Conservation (phyloP, 768 basidiomycete genomes). For the Mycena crocata region DNA sequence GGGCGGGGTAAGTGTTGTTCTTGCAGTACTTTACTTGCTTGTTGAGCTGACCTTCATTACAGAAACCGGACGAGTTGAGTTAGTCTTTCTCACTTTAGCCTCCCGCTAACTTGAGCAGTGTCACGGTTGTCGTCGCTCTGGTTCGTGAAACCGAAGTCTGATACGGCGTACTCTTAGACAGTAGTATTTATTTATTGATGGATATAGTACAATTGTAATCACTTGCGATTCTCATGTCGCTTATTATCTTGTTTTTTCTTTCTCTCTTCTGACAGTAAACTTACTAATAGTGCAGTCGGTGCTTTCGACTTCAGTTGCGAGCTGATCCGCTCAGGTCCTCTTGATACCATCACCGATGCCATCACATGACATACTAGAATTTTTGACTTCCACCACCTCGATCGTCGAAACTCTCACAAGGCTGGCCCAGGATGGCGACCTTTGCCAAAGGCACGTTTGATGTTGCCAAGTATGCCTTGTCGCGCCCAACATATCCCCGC, state of each 20-base stretch:
- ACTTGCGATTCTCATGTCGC: too few relatives aligned
- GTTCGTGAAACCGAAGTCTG: conserved; percentile 24
- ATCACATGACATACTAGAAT: too few relatives aligned
- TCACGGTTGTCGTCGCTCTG: conserved; percentile 30
- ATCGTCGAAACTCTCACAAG: not conserved
- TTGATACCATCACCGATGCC: too few relatives aligned
- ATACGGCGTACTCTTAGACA: not conserved
- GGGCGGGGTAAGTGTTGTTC: conserved; percentile 26
- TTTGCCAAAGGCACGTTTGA: conserved; percentile 81
- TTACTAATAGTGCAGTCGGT: too few relatives aligned
- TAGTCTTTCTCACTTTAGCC: not conserved
- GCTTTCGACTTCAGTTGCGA: too few relatives aligned
- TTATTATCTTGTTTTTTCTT: too few relatives aligned
- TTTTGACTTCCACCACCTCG: not conserved
- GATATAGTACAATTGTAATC: not conserved
- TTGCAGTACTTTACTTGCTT: not conserved
- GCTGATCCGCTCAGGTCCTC: too few relatives aligned
- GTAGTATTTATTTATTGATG: not conserved
- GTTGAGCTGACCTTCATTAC: not conserved
- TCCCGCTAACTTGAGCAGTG: conserved; percentile 12
- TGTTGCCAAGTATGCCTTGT: conserved; percentile 72
- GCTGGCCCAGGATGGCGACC: conserved; percentile 67
- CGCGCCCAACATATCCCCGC: conserved; percentile 79
- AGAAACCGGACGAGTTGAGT: conserved; percentile 36
- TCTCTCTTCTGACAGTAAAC: too few relatives aligned